A percentile compares a stretch with the other conserved stretches of the same genome.
These are phyloP conservation scores for Penicillium sp. DNA, from an alignment of 2,329 filamentous ascomycete species.

Conservation along the genomic window DNA sequence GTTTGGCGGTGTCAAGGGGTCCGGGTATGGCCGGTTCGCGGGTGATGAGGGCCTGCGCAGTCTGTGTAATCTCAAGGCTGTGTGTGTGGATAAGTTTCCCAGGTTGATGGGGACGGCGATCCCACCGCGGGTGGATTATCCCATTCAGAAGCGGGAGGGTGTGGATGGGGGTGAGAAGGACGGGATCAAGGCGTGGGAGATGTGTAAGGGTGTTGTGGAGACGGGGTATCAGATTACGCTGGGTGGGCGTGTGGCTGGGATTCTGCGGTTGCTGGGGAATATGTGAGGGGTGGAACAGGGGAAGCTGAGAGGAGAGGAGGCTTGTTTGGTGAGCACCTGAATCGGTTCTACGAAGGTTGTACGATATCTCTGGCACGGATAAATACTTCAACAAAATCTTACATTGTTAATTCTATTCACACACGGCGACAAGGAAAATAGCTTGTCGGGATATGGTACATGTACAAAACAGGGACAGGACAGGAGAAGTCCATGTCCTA, in stretches of 20 bases:
- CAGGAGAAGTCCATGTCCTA: background rate
- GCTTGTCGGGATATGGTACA: background rate
- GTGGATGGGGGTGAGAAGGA: slow-evolving; percentile 40
- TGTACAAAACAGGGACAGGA: background rate
- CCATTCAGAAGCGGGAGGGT: slow-evolving; percentile 65
- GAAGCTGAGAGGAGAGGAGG: background rate
- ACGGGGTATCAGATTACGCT: slow-evolving; percentile 50
- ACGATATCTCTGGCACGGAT: background rate
- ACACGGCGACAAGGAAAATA: background rate
- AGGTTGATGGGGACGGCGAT: slow-evolving; percentile 69
- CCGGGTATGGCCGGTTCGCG: slow-evolving; percentile 89
- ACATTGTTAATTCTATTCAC: background rate
- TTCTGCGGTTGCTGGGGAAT: slow-evolving; percentile 42
- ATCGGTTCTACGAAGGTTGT: background rate
- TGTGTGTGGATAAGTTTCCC: slow-evolving; percentile 74
- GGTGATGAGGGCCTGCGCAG: slow-evolving; percentile 83
- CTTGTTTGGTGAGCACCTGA: background rate
- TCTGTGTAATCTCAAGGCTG: slow-evolving; percentile 82
- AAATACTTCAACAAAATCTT: background rate
- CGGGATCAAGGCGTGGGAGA: slow-evolving; percentile 65
- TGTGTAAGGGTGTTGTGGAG: slow-evolving; percentile 49
- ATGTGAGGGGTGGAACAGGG: slow-evolving; percentile 29
- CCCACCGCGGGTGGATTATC: slow-evolving; percentile 78
- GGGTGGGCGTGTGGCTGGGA: slow-evolving; percentile 42
- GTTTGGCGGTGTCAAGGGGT: slow-evolving; percentile 88